These are phyloP conservation scores for Hyphodiscus sp. DNA, from an alignment of 2,329 filamentous ascomycete genomes.

Conservation along the genomic window DNA sequence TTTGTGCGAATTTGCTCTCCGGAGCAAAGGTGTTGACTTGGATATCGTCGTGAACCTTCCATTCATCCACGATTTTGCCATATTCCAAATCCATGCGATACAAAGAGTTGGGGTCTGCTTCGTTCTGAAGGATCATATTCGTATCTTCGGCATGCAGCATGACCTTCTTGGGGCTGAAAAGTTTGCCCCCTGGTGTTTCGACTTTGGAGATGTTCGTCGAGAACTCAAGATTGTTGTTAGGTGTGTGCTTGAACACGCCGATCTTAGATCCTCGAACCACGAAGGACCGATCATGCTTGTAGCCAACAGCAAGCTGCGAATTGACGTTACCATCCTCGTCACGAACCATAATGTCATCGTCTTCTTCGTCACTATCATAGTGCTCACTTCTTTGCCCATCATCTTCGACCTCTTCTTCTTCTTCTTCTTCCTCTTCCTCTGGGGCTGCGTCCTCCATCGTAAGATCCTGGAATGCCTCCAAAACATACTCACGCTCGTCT, in stretches of 20 bases:
- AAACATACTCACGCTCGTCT: conserved; percentile 85
- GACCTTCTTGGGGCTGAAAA: conserved; percentile 78
- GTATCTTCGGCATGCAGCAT: conserved; percentile 32
- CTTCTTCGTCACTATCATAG: conserved; percentile 71
- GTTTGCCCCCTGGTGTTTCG: conserved; percentile 75
- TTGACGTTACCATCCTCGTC: conserved; percentile 80
- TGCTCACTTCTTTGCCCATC: conserved; percentile 65
- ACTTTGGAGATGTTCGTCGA: conserved; percentile 97
- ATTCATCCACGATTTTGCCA: conserved; percentile 96
- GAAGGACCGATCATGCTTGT: conserved; percentile 95
- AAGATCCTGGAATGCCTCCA: conserved; percentile 92
- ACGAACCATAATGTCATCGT: conserved; percentile 63
- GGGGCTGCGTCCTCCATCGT: conserved; percentile 75
- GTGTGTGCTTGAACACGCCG: conserved; percentile 95
- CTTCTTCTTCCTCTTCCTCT: conserved; percentile 38
- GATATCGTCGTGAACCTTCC: conserved; percentile 97
- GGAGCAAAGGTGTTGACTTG: conserved; percentile 87
- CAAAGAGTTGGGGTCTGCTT: conserved; percentile 74
- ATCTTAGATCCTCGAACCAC: conserved; percentile 97
- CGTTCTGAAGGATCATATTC: conserved; percentile 31
- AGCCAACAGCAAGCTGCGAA: conserved; percentile 89
- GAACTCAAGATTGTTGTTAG: conserved; percentile 89
- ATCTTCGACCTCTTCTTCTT: conserved; percentile 48
- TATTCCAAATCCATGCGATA: conserved; percentile 98
- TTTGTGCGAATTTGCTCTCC: conserved; percentile 96